Evolutionary conservation across 768 basidiomycete species (phyloP).

Genomic region (Postia placenta): DNA sequence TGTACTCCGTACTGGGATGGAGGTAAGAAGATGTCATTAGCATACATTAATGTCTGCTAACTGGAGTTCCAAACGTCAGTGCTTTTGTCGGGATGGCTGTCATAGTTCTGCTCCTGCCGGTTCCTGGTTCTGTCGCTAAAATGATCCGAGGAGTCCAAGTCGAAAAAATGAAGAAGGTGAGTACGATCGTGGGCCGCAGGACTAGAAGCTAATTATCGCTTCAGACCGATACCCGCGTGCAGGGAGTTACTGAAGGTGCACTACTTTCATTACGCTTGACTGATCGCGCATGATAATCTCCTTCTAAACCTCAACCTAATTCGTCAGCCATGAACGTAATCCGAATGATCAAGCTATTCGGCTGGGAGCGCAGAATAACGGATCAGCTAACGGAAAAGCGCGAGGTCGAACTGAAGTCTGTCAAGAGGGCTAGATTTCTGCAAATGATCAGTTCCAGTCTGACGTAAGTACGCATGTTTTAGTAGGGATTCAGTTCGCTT

Average conservation of each 20-base stretch:
- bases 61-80: constrained; percentile 7
- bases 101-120: constrained; percentile 34
- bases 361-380: constrained; percentile 42
- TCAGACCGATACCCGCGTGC: constrained; percentile 40
- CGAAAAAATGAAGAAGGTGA: constrained; percentile 37
- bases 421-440: constrained; percentile 47
- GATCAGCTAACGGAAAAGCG: constrained; percentile 49
- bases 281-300: constrained; percentile 30
- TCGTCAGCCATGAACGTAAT: constrained; percentile 32
- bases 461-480: constrained; percentile 32
- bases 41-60: constrained; percentile 4
- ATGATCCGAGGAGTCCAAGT: constrained; percentile 28
- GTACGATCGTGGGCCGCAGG: constrained; percentile 27
- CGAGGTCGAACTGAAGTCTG: constrained; percentile 52
- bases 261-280: constrained; percentile 8
- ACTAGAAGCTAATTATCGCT: not conserved
- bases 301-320: constrained; percentile 34
- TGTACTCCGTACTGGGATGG: constrained; percentile 41
- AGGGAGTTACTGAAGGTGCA: constrained; percentile 35
- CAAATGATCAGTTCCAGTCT: constrained; percentile 38
- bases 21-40: constrained; percentile 19
- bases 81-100: constrained; percentile 37
- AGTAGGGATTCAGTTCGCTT: not conserved
- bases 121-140: constrained; percentile 37
- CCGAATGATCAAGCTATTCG: constrained; percentile 47